Evolutionary conservation across 108 stramenopile genomes (phyloP), one percentile per base, ranked within the genome.

Genomic region (Asterionellopsis glacialis): DNA sequence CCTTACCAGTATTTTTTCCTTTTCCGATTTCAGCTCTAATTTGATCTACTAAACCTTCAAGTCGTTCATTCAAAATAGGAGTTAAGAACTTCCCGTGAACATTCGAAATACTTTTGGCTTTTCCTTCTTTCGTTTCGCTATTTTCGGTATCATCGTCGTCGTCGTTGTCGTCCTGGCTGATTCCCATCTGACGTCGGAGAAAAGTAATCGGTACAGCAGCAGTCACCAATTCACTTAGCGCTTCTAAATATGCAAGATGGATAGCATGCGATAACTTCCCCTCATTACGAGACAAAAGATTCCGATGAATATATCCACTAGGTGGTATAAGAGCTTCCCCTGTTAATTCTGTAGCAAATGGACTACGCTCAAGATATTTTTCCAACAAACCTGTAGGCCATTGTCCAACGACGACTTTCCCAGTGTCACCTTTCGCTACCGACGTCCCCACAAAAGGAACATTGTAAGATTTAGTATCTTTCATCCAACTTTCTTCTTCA

Each of bases 401-500:
- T 41, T 61, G 33, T 40, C 73, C 73, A 12, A 41, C 47, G 23
- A 70, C 71, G 1, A 77, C 73, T 24, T 49, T 39, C 9, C 75
- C 80, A 24, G 60, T 56, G n/a, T 77, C 76, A 9, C 87, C 83
- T 57, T 70, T 74, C 41, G 82, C 64, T 14, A 88, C 75, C 11
- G 88, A 85, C 12, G 91, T 93, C 0, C 91, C 91, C 0, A 93
- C 84, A 67, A 93, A 93, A 21, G 88, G 91, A 25, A 90, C 88
- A 49, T 83, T 73, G 57, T 90, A 93, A 18, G 69, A 50, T 15
- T 69, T 83, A 10, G 82, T 71, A 59, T 93, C 91, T 52, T 70
- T 65, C 56, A 84, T 83, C 91, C 91, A 93, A 50, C 65, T 18
- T 65, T 77, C 74, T 7, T 77, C 54, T 16, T 79, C 81, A 41